Evolutionary conservation across 108 stramenopile species (phyloP), one percentile per base, ranked within the genome.

Genomic region (Discostella pseudostelligera): DNA sequence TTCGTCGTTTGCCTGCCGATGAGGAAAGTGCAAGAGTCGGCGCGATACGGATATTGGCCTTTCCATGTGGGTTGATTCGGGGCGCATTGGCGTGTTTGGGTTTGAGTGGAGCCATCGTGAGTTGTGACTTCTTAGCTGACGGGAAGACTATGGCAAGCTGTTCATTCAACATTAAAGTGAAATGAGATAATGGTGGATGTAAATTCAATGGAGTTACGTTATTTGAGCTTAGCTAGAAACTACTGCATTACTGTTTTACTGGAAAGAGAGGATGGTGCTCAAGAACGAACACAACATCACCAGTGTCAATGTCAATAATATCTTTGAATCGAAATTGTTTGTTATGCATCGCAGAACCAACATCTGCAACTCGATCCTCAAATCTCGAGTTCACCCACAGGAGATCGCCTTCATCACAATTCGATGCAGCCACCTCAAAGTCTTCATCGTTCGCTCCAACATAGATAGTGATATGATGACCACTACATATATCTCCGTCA

Each of bases 131-230:
- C 69, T 83, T 93, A 66, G 87, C 92, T 0, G 92, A 93, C 70
- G 87, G 87, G 35, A 85, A 86, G 72, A 91, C 83, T 64, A 87
- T 95, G 88, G 82, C 94, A 19, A 87, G 85, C 14, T 95, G 94
- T 56, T 90, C 87, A 6, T 97, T 97, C 80, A 95, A 92, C 74
- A 90, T 97, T 50, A 93, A 93, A 71, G 85, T 96, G 56, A 93
- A 93, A 78, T 90, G 71, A 78, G 56, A 56, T 12, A 2, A 39
- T 1, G 9, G 37, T 16, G 55, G 35, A 32, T 36, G 10, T 53
- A 13, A 16, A 4, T n/a, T n/a, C 9, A 43, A 43, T 4, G 3
- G 32, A 32, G 32, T 32, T 32, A 32, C 5, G 5, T 32, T 3
- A 32, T 32, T 4, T 32, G 3, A n/a, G n/a, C n/a, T n/a, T n/a